phyloP scores from a whole-genome alignment of 2,329 filamentous ascomycete species.

The Fonsecaea monophora region DNA sequence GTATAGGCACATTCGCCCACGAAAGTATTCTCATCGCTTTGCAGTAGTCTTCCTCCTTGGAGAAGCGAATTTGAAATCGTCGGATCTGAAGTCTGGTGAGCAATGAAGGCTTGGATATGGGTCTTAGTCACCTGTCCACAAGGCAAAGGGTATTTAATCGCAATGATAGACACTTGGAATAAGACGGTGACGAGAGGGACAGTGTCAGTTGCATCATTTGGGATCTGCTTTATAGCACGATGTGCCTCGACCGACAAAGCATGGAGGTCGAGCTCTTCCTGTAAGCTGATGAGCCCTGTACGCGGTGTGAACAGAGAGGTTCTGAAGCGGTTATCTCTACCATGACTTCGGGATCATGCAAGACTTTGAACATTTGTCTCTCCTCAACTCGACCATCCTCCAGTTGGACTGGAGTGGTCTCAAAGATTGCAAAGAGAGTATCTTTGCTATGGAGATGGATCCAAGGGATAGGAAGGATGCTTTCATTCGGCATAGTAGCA shows the following conservation, averaged over 20 bases:
- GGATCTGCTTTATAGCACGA: slow-evolving; percentile 29
- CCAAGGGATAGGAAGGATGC: slow-evolving; percentile 52
- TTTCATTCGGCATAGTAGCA: slow-evolving; percentile 48
- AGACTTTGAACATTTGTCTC: slow-evolving; percentile 46
- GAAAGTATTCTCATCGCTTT: slow-evolving; percentile 51
- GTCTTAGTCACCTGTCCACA: slow-evolving; percentile 42
- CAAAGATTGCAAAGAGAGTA: slow-evolving; percentile 48
- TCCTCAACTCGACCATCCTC: slow-evolving; percentile 36
- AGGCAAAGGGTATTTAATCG: slow-evolving; percentile 51
- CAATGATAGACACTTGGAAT: slow-evolving; percentile 54
- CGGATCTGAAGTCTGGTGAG: slow-evolving; percentile 47
- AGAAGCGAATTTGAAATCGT: slow-evolving; percentile 55
- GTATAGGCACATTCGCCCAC: slow-evolving; percentile 52
- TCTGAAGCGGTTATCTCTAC: slow-evolving; percentile 41
- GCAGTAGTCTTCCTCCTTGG: slow-evolving; percentile 50
- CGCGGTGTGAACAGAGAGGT: background rate
- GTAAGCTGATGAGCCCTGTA: slow-evolving; percentile 25
- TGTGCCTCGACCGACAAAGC: slow-evolving; percentile 43
- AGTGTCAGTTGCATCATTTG: slow-evolving; percentile 19
- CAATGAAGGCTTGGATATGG: slow-evolving; percentile 28
- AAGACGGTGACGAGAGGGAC: slow-evolving; percentile 50
- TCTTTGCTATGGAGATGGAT: slow-evolving; percentile 50
- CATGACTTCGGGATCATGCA: slow-evolving; percentile 46
- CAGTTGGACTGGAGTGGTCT: slow-evolving; percentile 39
- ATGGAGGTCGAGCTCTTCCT: slow-evolving; percentile 54